Conservation (phyloP, 2,329 filamentous ascomycete species). For the Colletotrichum sansevieriae region DNA sequence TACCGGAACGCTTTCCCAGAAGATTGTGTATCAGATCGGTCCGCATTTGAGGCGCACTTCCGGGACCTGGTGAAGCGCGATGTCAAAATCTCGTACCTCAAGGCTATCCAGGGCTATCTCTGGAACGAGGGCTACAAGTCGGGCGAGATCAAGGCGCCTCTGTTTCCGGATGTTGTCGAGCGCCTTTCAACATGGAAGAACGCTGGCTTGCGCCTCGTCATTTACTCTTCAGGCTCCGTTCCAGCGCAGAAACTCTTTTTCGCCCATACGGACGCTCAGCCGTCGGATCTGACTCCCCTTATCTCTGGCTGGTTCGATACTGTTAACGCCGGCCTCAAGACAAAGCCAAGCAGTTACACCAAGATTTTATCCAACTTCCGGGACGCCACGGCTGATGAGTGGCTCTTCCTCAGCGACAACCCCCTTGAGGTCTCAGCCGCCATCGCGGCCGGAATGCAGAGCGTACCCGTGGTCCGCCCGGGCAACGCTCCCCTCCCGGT, state of each 20-base stretch:
- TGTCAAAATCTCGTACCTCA: conserved; percentile 82
- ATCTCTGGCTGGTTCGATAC: conserved; percentile 83
- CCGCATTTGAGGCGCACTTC: conserved; percentile 75
- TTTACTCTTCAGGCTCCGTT: conserved; percentile 87
- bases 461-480: conserved; percentile 72
- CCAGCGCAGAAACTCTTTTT: conserved; percentile 86
- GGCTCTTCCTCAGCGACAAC: conserved; percentile 88
- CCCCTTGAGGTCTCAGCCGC: conserved; percentile 76
- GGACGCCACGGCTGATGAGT: conserved; percentile 62
- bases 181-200: conserved; percentile 71
- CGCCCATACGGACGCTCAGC: conserved; percentile 70
- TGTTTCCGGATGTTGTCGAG: conserved; percentile 81
- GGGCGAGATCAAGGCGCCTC: conserved; percentile 77
- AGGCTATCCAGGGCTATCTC: conserved; percentile 83
- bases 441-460: conserved; percentile 71
- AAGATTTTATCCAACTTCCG: conserved; percentile 69
- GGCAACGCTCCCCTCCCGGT: conserved; percentile 76
- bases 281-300: conserved; percentile 69
- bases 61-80: conserved; percentile 78
- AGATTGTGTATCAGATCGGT: conserved; percentile 69
- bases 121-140: conserved; percentile 81
- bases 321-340: conserved; percentile 82
- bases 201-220: conserved; percentile 71
- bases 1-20: conserved; percentile 80
- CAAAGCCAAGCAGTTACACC: conserved; percentile 74